phyloP scores from a whole-genome alignment of 768 basidiomycete species.

The Lyophyllum atratum region DNA sequence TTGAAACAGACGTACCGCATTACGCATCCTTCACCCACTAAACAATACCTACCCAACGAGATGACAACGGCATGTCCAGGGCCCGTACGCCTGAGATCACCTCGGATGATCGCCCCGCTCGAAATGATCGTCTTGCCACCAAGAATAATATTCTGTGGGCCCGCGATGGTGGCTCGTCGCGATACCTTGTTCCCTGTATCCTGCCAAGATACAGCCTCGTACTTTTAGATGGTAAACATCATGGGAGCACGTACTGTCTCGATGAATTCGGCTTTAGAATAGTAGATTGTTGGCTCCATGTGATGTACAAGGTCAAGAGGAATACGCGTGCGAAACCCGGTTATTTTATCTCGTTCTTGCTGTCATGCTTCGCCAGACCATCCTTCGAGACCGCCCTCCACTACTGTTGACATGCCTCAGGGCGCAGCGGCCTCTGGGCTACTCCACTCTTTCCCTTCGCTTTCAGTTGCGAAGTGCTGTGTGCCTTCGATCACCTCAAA shows the following conservation, averaged over 20 bases:
- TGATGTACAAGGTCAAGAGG: background rate
- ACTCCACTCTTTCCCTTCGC: background rate
- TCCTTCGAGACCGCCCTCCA: constrained; percentile 6
- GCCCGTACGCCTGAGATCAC: constrained; percentile 87
- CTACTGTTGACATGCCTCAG: constrained; percentile 5
- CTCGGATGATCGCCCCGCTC: constrained; percentile 86
- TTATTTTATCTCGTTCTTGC: background rate
- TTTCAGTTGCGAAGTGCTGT: background rate
- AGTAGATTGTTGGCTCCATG: constrained; percentile 79
- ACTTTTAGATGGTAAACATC: background rate
- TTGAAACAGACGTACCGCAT: constrained; percentile 59
- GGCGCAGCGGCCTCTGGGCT: constrained; percentile 2
- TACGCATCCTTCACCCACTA: constrained; percentile 87
- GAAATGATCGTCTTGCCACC: constrained; percentile 97
- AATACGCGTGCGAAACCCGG: background rate
- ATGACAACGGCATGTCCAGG: constrained; percentile 94
- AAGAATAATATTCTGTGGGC: constrained; percentile 95
- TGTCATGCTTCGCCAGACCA: constrained; percentile 13
- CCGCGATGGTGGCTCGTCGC: constrained; percentile 86
- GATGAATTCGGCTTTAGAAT: constrained; percentile 82
- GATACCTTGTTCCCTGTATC: constrained; percentile 98
- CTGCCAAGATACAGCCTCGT: constrained; percentile 37
- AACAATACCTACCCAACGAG: constrained; percentile 89
- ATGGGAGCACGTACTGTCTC: constrained; percentile 63
- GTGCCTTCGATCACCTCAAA: background rate